A percentile compares a stretch with the other conserved stretches of the same genome.
phyloP scores from a whole-genome alignment of 2,329 filamentous ascomycete species.

The Keithomyces neogunnii region DNA sequence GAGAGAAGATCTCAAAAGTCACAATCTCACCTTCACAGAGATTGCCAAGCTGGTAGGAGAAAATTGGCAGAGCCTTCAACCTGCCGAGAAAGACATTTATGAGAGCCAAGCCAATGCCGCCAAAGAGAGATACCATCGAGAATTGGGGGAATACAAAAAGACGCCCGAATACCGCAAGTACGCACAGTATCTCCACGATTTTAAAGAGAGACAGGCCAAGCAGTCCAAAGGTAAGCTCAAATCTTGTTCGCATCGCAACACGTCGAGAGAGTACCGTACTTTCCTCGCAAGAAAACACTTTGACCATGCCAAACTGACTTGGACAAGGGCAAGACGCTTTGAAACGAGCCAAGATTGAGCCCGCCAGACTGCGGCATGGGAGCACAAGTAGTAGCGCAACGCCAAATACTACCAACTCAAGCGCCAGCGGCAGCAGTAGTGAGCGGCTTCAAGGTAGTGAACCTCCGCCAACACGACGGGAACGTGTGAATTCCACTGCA shows the following conservation, averaged over 20 bases:
- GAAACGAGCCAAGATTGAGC: conserved; percentile 40
- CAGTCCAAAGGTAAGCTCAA: conserved; percentile 41
- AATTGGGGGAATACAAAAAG: conserved; percentile 69
- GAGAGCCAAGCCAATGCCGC: conserved; percentile 63
- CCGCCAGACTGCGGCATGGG: conserved; percentile 24
- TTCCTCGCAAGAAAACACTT: background rate
- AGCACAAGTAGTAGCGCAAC: conserved; percentile 32
- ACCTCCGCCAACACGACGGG: conserved; percentile 35
- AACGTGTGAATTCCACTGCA: conserved; percentile 38
- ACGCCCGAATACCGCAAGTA: conserved; percentile 62
- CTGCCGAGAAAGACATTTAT: conserved; percentile 60
- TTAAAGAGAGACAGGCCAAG: conserved; percentile 62
- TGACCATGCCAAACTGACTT: background rate
- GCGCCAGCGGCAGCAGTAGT: conserved; percentile 39
- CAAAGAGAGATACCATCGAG: conserved; percentile 70
- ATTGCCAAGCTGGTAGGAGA: conserved; percentile 78
- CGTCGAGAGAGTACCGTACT: background rate
- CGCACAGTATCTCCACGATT: conserved; percentile 64
- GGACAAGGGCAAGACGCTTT: conserved; percentile 28
- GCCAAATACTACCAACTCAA: conserved; percentile 26
- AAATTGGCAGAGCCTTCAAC: conserved; percentile 66
- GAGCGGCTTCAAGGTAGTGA: conserved; percentile 41
- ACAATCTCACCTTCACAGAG: conserved; percentile 71
- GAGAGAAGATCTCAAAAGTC: conserved; percentile 67
- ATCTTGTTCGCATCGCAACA: background rate